Conservation (phyloP, 495 filamentous ascomycete genomes). For the Penicillium psychrofluorescens region DNA sequence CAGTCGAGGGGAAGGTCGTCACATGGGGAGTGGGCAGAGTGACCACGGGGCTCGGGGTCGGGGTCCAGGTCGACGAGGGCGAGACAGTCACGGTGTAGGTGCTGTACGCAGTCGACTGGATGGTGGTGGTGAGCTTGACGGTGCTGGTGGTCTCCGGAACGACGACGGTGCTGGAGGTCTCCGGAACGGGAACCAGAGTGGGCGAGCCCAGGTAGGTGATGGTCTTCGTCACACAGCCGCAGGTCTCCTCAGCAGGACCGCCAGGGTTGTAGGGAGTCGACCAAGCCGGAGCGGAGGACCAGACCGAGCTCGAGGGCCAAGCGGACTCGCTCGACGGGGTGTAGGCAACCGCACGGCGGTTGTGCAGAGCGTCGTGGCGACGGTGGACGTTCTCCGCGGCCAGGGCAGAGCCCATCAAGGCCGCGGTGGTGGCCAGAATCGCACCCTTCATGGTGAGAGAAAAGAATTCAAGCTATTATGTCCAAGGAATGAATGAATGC, state of each 20-base stretch:
- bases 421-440: conserved; percentile 52
- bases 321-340: background rate
- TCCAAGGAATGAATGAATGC: conserved; percentile 59
- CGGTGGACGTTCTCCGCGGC: conserved; percentile 53
- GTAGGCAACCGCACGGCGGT: conserved; percentile 22
- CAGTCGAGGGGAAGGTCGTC: conserved; percentile 62
- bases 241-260: conserved; percentile 30
- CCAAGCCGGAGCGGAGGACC: background rate
- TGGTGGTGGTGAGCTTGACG: conserved; percentile 23
- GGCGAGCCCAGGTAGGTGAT: conserved; percentile 52
- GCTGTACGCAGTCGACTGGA: conserved; percentile 26
- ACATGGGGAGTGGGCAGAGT: conserved; percentile 57
- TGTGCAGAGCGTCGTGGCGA: conserved; percentile 54
- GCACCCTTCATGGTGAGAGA: conserved; percentile 59
- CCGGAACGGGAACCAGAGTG: conserved; percentile 31
- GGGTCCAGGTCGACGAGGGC: conserved; percentile 16
- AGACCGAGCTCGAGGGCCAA: too few species aligned
- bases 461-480: conserved; percentile 15
- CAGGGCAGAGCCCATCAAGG: conserved; percentile 55
- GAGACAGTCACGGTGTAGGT: conserved; percentile 32
- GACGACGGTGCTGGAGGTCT: too few species aligned
- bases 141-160: conserved; percentile 12
- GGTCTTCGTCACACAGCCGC: conserved; percentile 65
- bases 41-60: conserved; percentile 25
- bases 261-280: conserved; percentile 12